Evolutionary conservation across 2,329 filamentous ascomycete genomes (phyloP).

Genomic region (Pseudogymnoascus sp.): DNA sequence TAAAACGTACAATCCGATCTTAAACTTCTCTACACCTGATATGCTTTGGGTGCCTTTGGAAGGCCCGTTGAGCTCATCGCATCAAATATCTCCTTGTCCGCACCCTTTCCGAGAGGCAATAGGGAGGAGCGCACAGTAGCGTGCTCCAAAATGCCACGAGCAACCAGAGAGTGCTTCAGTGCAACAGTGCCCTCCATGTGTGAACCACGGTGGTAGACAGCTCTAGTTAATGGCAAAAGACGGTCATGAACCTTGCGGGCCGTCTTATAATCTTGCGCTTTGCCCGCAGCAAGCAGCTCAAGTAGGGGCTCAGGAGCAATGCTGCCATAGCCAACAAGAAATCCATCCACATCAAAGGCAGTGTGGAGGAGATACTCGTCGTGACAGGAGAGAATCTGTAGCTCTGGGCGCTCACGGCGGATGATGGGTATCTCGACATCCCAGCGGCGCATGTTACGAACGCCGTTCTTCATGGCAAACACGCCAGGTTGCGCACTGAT

Average conservation of each 20-base stretch:
- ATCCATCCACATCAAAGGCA: slow-evolving; percentile 43
- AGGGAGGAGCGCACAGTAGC: slow-evolving; percentile 38
- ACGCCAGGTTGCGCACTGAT: slow-evolving; percentile 44
- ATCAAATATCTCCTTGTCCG: slow-evolving; percentile 7
- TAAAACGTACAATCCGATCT: not conserved
- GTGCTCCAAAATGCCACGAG: slow-evolving; percentile 40
- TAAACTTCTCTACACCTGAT: not conserved
- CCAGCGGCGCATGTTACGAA: slow-evolving; percentile 49
- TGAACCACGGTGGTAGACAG: slow-evolving; percentile 45
- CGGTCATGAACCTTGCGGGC: slow-evolving; percentile 42
- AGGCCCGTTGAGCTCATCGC: slow-evolving; percentile 11
- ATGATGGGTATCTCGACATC: slow-evolving; percentile 47
- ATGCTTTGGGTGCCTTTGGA: slow-evolving; percentile 9
- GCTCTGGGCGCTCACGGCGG: slow-evolving; percentile 37
- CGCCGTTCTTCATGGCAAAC: slow-evolving; percentile 49
- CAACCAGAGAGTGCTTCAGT: slow-evolving; percentile 43
- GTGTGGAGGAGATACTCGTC: slow-evolving; percentile 46
- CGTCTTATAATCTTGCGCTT: slow-evolving; percentile 39
- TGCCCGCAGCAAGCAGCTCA: slow-evolving; percentile 42
- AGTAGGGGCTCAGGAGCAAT: slow-evolving; percentile 42
- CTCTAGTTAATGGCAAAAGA: slow-evolving; percentile 42
- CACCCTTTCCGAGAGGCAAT: slow-evolving; percentile 10
- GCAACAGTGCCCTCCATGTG: slow-evolving; percentile 48
- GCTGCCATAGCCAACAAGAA: slow-evolving; percentile 46
- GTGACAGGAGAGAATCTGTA: slow-evolving; percentile 43